Base-by-base conservation (phyloP, 2,329 filamentous ascomycete species). In the Lecanicillium sp. region DNA sequence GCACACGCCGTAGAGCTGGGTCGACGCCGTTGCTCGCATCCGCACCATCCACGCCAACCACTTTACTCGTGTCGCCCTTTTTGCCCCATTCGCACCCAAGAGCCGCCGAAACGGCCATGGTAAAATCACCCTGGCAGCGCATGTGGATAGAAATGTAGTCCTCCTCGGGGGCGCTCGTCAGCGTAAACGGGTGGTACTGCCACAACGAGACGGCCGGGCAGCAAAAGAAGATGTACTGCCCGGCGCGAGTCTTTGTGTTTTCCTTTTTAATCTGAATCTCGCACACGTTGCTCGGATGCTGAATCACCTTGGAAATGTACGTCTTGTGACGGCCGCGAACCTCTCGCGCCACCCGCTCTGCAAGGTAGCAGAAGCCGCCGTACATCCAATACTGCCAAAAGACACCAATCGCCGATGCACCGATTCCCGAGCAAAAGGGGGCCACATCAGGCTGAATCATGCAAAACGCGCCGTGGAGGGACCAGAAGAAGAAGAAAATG, bases 181-280 rank as follows among this genome's bases (percentile, higher is more conserved):
- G 69, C 2, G 86, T 90, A 59, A 92, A 92, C 1, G 86, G 86
- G 51, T 90, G 86, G 57, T 92, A 90, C 62, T 92, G 86, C 84
- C 84, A 92, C 33, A 92, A 70, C 1, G 85, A 90, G 13, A 92
- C 79, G 48, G 87, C 84, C 1, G 87, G 87, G 57, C 86, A 92
- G 68, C 84, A 90, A 50, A 92, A 72, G 67, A 90, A 90, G 52
- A 94, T 90, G 65, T 92, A 92, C 72, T 87, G 84, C 36, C 87
- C 87, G 15, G 86, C 84, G 37, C 75, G 73, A 3, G 84, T 87
- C 69, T 82, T 87, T 32, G 85, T 89, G 62, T 87, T 69, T 56
- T 89, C 84, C 64, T 92, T 92, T 71, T 90, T 89, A 66, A 94
- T 88, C 65, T 92, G 87, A 44, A 94, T 89, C 64, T 94, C 87